Base-by-base conservation (phyloP, 148 eudicot genomes). In the Camellia sinensis region DNA sequence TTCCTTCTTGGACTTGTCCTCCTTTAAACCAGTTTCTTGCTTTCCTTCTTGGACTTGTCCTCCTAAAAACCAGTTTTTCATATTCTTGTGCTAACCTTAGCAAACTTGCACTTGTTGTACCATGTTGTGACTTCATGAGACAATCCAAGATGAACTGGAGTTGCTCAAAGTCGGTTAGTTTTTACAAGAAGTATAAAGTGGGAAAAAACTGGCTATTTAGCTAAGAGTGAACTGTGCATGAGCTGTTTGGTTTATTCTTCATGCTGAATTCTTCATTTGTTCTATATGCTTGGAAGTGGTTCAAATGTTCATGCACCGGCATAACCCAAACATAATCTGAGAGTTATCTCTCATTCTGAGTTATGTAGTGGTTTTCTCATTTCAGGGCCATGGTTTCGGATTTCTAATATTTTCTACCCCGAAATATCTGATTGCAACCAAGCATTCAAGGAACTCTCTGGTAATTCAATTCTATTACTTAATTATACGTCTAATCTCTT, bases 321-420 rank as follows among this genome's bases (percentile, higher is more conserved):
- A 63, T 72, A 52, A 17, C 3, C 53, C 37, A 21, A 71, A 15
- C 48, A 59, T 48, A 56, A 19, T 44, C 14, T 54, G 8, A 43
- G 54, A 60, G 15, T 40, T 21, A 18, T n/a, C 37, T 61, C 3
- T 10, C 17, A 13, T 29, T 53, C 7, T 11, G 6, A 70, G 17
- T 12, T 45, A 17, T 70, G 15, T 60, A 29, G 29, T 62, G 1
- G 40, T 71, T 79, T 75, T 73, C 40, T 63, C 50, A 19, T 63
- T 76, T 67, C 90, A 95, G 98, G 98, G 71, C 98, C 98, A 78
- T 95, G 97, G 97, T 95, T 95, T 83, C 97, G 94, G 78, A 76
- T 85, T 77, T 87, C 93, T 79, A 90, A 72, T 79, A 79, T 95
- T 73, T 87, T 88, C 71, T 95, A 95, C 80, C 89, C 14, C 0